Conservation (phyloP, 306 rosid genomes). For the Lathyrus aphaca region DNA sequence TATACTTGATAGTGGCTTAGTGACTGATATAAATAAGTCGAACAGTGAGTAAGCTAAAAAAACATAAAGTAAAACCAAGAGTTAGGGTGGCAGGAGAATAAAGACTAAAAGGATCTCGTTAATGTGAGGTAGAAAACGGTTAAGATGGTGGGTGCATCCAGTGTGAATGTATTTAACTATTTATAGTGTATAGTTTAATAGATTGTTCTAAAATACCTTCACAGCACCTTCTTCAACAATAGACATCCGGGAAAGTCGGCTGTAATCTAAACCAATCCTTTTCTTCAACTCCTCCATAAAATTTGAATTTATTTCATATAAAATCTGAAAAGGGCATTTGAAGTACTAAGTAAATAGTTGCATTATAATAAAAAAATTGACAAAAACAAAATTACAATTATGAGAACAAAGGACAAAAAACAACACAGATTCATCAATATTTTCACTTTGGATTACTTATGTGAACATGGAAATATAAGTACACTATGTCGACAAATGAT, state of each 20-base stretch:
- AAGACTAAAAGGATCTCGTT: background rate
- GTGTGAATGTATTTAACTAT: slow-evolving; percentile 8
- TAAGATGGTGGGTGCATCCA: slow-evolving; percentile 1
- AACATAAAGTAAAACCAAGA: background rate
- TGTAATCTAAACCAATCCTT: slow-evolving; percentile 72
- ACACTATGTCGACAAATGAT: slow-evolving; percentile 30
- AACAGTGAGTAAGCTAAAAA: background rate
- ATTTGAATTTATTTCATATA: slow-evolving; percentile 59
- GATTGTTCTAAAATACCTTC: slow-evolving; percentile 53
- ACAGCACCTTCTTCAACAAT: slow-evolving; percentile 72
- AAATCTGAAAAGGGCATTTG: slow-evolving; percentile 53
- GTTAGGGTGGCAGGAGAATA: background rate
- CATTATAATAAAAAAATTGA: background rate
- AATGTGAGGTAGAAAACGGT: background rate
- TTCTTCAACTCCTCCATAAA: slow-evolving; percentile 73
- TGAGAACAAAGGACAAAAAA: slow-evolving; percentile 18
- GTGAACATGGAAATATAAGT: slow-evolving; percentile 25
- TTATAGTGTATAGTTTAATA: background rate
- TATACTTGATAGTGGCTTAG: slow-evolving; percentile 7
- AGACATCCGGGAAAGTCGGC: slow-evolving; percentile 67
- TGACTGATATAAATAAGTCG: background rate
- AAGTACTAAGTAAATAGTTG: slow-evolving; percentile 33
- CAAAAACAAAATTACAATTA: slow-evolving; percentile 23
- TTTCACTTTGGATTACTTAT: slow-evolving; percentile 16
- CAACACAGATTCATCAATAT: slow-evolving; percentile 12